Conservation (phyloP, 2,329 filamentous ascomycete species). For the Zelopaecilomyces penicillatus region DNA sequence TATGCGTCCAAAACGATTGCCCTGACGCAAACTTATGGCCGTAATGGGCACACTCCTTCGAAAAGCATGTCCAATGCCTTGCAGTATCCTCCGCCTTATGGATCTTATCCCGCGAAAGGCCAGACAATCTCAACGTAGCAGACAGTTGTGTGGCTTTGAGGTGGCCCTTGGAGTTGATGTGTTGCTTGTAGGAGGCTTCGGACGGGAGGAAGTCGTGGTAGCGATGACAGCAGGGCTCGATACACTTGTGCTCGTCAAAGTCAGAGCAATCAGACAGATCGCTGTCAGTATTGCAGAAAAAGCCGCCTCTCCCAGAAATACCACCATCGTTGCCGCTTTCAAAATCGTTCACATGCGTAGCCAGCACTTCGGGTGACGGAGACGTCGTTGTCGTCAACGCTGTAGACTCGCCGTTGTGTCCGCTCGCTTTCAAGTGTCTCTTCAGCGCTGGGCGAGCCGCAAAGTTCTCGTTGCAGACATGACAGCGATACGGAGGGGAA, state of each 20-base stretch:
- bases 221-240: conserved; percentile 7
- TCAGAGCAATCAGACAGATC: background rate
- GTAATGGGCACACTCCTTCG: conserved; percentile 5
- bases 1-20: conserved; percentile 1
- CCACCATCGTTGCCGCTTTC: too few relatives aligned
- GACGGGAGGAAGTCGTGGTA: conserved; percentile 10
- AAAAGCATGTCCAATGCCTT: conserved; percentile 10
- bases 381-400: background rate
- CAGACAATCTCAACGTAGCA: conserved; percentile 1
- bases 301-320: too few relatives aligned
- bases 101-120: background rate
- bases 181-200: conserved; percentile 8
- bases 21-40: conserved; percentile 7
- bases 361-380: too few relatives aligned
- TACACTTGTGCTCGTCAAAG: conserved; percentile 5
- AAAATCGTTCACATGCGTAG: too few relatives aligned
- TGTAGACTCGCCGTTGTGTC: background rate
- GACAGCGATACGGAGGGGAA: conserved; percentile 13
- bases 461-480: conserved; percentile 14
- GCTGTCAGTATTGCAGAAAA: background rate
- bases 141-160: conserved; percentile 5
- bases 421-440: conserved; percentile 11
- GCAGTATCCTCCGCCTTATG: conserved; percentile 14
- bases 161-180: conserved; percentile 9
- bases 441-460: conserved; percentile 14